Conservation (phyloP, 495 filamentous ascomycete species). For the Aspergillus asperescens region DNA sequence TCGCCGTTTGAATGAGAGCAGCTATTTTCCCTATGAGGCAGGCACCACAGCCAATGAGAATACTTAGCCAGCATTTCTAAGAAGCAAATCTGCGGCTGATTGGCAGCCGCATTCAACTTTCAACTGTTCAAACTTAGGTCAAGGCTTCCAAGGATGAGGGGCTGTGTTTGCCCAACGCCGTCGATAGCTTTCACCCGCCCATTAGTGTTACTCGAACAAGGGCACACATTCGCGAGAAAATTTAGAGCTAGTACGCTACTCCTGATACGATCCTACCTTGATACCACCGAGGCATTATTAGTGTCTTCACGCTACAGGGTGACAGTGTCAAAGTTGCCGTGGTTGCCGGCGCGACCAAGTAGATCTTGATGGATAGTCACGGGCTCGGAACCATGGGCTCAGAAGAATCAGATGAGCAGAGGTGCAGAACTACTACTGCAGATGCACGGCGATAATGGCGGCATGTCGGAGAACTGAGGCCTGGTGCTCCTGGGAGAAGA, state of each 20-base stretch:
- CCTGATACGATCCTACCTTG: constrained; percentile 6
- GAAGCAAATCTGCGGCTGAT: constrained; percentile 1
- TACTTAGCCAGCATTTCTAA: not conserved
- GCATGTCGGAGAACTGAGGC: constrained; percentile 13
- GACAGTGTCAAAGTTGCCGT: constrained; percentile 9
- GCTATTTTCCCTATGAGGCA: constrained; percentile 18
- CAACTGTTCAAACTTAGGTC: too few species aligned
- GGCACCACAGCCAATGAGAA: constrained; percentile 11
- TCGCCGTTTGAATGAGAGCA: constrained; percentile 19
- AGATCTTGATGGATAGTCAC: constrained; percentile 14
- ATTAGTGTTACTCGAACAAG: not conserved
- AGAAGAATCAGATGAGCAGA: not conserved
- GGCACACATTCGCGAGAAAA: too few species aligned
- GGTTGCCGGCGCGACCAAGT: constrained; percentile 13
- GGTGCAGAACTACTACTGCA: too few species aligned
- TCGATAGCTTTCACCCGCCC: too few species aligned
- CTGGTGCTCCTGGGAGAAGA: constrained; percentile 11
- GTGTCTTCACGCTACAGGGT: not conserved
- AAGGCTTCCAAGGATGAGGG: too few species aligned
- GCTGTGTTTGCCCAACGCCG: not conserved
- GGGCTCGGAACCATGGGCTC: constrained; percentile 11
- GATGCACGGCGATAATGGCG: constrained; percentile 9
- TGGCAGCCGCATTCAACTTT: not conserved
- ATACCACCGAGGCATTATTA: constrained; percentile 6
- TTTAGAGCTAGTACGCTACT: not conserved